Evolutionary conservation across 2,329 filamentous ascomycete genomes (phyloP).

Genomic region (Penicillium sp.): DNA sequence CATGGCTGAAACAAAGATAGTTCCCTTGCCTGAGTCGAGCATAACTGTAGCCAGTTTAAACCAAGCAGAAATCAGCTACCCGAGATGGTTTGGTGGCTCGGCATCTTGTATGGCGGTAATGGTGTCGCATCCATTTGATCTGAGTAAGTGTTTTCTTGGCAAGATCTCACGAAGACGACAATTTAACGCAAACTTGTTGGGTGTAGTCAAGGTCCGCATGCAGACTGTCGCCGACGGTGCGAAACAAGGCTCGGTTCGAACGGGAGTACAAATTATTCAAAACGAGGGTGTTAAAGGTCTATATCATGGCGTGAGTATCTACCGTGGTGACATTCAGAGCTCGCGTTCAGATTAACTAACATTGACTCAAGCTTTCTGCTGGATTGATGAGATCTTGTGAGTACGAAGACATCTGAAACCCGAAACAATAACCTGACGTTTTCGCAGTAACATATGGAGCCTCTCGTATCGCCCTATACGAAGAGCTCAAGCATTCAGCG

Average conservation of each 20-base stretch:
- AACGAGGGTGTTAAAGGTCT: constrained; percentile 26
- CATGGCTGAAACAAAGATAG: neutral
- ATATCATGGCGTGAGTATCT: constrained; percentile 30
- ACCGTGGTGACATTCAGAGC: neutral
- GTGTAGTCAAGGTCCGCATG: constrained; percentile 36
- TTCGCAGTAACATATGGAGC: constrained; percentile 35
- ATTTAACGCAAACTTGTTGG: neutral
- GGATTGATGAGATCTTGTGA: constrained; percentile 33
- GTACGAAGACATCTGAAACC: neutral
- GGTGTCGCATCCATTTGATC: constrained; percentile 36
- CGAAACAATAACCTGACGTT: neutral
- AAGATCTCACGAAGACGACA: neutral
- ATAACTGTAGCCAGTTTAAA: neutral
- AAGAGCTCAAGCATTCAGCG: constrained; percentile 29
- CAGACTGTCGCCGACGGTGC: constrained; percentile 27
- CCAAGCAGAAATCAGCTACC: constrained; percentile 18
- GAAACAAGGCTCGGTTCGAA: constrained; percentile 24
- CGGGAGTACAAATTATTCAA: constrained; percentile 27
- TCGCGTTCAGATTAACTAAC: neutral
- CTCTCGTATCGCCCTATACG: constrained; percentile 35
- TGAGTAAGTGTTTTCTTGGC: constrained; percentile 23
- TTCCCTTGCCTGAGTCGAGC: neutral
- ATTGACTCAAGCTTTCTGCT: constrained; percentile 26
- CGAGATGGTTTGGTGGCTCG: constrained; percentile 33
- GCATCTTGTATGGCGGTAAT: constrained; percentile 39